These are phyloP conservation scores for Bipolaris zeicola DNA, from an alignment of 2,329 filamentous ascomycete species.

Conservation along the genomic window DNA sequence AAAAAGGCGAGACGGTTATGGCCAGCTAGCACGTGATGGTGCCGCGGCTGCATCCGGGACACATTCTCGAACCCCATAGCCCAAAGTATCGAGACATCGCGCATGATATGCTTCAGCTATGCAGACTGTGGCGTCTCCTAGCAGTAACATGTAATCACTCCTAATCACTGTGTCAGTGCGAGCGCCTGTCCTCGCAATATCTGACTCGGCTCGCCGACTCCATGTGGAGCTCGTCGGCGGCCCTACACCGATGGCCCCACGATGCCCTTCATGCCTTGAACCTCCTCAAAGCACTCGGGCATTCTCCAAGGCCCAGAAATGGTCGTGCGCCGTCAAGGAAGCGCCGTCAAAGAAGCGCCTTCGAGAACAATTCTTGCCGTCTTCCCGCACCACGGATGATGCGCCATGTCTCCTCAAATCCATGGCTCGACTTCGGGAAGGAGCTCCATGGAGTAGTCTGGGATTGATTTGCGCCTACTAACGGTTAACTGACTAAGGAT, in stretches of 20 bases:
- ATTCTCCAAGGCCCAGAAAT: neutral
- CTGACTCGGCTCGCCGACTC: conserved; percentile 4
- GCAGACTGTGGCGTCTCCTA: conserved; percentile 14
- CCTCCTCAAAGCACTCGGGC: neutral
- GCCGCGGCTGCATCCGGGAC: conserved; percentile 18
- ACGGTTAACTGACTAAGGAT: neutral
- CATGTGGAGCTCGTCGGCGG: neutral
- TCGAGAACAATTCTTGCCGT: conserved; percentile 8
- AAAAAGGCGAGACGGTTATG: conserved; percentile 25
- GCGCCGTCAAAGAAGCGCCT: conserved; percentile 4
- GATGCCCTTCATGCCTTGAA: conserved; percentile 5
- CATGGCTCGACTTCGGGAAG: neutral
- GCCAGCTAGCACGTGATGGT: conserved; percentile 17
- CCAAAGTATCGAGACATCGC: conserved; percentile 15
- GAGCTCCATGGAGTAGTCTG: conserved; percentile 1
- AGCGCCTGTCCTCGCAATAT: conserved; percentile 6
- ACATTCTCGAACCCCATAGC: conserved; percentile 20
- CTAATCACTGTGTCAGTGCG: neutral
- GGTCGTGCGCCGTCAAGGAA: conserved; percentile 6
- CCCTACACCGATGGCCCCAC: conserved; percentile 1
- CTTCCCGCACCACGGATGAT: conserved; percentile 12
- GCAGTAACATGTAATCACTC: conserved; percentile 6
- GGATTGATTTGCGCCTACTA: neutral
- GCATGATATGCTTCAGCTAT: conserved; percentile 19
- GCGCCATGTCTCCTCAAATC: conserved; percentile 4